These are phyloP conservation scores for Anastatica hierochuntica DNA, from an alignment of 345 rosid genomes.

Conservation along the genomic window DNA sequence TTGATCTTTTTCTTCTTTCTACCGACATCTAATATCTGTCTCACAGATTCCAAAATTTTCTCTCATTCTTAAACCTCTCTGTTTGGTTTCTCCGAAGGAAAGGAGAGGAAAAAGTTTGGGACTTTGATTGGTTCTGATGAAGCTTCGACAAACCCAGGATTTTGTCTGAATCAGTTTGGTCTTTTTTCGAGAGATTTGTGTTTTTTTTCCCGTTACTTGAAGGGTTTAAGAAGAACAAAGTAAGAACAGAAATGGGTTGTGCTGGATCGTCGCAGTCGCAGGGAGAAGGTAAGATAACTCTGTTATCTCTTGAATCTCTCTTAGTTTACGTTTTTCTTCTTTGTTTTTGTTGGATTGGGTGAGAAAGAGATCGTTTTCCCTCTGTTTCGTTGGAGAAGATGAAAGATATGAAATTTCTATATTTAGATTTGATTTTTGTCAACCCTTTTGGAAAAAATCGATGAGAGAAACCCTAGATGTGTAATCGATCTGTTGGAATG, in stretches of 20 bases:
- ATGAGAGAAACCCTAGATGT: no score
- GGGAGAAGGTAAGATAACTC: conserved; percentile 39
- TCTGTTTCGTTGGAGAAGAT: neutral
- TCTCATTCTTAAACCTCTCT: no score
- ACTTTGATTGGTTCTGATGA: conserved; percentile 23
- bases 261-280: conserved; percentile 65
- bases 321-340: neutral
- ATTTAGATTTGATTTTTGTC: no score
- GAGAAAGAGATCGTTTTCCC: neutral
- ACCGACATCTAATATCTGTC: conserved; percentile 11
- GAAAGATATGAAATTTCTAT: no score
- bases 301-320: neutral
- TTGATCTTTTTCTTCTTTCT: conserved; percentile 16
- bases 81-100: neutral
- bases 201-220: no score
- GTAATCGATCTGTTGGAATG: no score
- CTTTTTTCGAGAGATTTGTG: no score
- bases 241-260: conserved; percentile 52
- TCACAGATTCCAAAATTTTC: conserved; percentile 2
- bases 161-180: conserved; percentile 16
- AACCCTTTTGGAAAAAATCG: no score
- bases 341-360: neutral
- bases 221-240: conserved; percentile 1
- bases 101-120: neutral
- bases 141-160: conserved; percentile 11